Evolutionary conservation across 768 basidiomycete species (phyloP).

Genomic region (Jaapia argillacea): DNA sequence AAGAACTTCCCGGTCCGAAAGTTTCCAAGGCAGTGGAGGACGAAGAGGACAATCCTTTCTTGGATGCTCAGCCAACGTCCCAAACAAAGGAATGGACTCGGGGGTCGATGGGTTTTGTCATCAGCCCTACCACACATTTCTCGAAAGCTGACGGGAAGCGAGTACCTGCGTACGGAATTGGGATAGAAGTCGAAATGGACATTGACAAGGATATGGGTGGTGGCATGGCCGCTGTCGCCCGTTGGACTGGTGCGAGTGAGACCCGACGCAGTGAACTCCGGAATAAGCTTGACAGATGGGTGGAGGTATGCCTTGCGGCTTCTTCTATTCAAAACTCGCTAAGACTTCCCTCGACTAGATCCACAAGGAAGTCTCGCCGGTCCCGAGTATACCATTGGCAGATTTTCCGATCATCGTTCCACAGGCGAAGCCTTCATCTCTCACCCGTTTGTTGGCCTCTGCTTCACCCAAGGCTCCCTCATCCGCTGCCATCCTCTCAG

Average conservation of each 20-base stretch:
- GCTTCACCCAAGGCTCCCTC: slow-evolving; percentile 52
- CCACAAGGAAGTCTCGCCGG: slow-evolving; percentile 28
- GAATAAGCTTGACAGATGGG: slow-evolving; percentile 55
- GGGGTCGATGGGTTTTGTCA: slow-evolving; percentile 69
- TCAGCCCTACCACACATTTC: slow-evolving; percentile 66
- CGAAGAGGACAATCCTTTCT: slow-evolving; percentile 68
- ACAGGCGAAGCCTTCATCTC: slow-evolving; percentile 46
- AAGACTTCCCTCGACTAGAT: slow-evolving; percentile 30
- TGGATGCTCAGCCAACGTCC: slow-evolving; percentile 22
- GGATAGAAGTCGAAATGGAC: slow-evolving; percentile 81
- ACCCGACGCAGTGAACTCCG: slow-evolving; percentile 47
- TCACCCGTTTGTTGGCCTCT: slow-evolving; percentile 64
- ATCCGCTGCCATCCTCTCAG: slow-evolving; percentile 20
- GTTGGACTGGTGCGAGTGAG: slow-evolving; percentile 71
- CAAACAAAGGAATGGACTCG: slow-evolving; percentile 63
- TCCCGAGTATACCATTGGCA: slow-evolving; percentile 55
- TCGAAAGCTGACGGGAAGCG: slow-evolving; percentile 57
- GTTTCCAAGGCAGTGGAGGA: slow-evolving; percentile 10
- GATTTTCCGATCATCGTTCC: slow-evolving; percentile 51
- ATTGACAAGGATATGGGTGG: slow-evolving; percentile 70
- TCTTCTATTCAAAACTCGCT: not conserved
- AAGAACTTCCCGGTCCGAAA: slow-evolving; percentile 22
- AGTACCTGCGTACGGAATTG: slow-evolving; percentile 74
- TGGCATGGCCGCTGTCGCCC: slow-evolving; percentile 85
- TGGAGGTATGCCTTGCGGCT: slow-evolving; percentile 32